Conservation (phyloP, 208 protist genomes). For the Zelonia costaricensis region DNA sequence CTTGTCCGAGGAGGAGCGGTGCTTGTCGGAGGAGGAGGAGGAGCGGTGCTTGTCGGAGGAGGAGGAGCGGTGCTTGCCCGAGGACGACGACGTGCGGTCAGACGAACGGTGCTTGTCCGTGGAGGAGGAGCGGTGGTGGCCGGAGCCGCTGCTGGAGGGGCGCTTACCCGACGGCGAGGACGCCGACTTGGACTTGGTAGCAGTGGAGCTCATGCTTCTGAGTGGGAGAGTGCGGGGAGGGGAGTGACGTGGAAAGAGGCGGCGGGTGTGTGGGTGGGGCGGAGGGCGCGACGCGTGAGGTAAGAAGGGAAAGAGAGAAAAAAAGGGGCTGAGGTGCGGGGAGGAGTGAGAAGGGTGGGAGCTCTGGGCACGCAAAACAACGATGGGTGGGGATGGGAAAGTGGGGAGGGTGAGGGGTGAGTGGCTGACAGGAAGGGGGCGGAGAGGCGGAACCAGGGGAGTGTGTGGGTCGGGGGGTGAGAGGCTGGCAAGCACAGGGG, state of each 20-base stretch:
- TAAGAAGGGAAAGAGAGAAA: neutral
- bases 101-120: constrained; percentile 3
- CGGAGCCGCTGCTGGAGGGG: constrained; percentile 12
- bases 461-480: too few relatives aligned
- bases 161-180: constrained; percentile 10
- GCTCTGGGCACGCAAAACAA: neutral
- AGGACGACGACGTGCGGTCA: neutral
- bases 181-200: constrained; percentile 7
- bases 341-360: neutral
- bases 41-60: constrained; percentile 6
- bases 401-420: neutral
- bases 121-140: constrained; percentile 1
- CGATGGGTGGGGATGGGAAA: neutral
- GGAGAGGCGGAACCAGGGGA: too few relatives aligned
- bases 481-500: neutral
- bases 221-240: too few relatives aligned
- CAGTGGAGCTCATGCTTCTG: constrained; percentile 4
- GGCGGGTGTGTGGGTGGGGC: too few relatives aligned
- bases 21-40: constrained; percentile 12
- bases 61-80: constrained; percentile 1
- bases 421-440: neutral
- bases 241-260: too few relatives aligned
- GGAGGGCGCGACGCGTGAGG: too few relatives aligned
- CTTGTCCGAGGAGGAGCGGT: constrained; percentile 1
- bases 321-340: neutral